Conservation (phyloP, 1,284 basidiomycete genomes). For the Amylostereum areolatum region DNA sequence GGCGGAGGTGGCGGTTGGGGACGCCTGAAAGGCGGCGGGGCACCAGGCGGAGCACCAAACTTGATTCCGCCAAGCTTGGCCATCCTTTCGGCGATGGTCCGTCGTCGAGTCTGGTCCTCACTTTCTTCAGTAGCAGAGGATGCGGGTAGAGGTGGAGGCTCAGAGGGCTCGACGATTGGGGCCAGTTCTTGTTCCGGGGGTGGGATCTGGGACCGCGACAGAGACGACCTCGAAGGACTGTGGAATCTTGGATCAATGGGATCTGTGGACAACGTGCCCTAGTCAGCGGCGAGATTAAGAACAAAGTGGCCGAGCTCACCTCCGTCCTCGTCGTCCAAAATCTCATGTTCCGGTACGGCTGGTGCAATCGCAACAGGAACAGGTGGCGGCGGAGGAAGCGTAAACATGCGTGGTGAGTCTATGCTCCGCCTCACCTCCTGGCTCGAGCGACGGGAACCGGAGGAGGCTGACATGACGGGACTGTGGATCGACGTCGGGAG, state of each 20-base stretch:
- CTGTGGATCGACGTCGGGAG: not conserved
- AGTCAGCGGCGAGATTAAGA: constrained; percentile 1
- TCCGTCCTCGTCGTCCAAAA: constrained; percentile 56
- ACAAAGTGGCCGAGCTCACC: constrained; percentile 31
- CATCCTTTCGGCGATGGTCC: constrained; percentile 74
- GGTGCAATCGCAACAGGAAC: not conserved
- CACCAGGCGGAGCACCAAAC: constrained; percentile 48
- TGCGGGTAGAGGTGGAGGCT: too few species aligned
- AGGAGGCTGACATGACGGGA: constrained; percentile 11
- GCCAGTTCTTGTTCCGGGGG: not conserved
- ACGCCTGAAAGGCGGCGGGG: constrained; percentile 26
- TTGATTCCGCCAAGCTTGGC: constrained; percentile 69
- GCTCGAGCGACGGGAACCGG: not conserved
- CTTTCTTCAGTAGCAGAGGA: constrained; percentile 30
- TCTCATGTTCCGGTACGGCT: constrained; percentile 27
- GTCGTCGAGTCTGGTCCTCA: constrained; percentile 42
- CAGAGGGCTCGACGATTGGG: not conserved
- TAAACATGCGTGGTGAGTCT: not conserved
- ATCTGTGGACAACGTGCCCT: constrained; percentile 32
- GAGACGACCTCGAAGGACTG: constrained; percentile 25
- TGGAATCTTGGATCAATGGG: constrained; percentile 62
- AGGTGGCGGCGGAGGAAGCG: not conserved
- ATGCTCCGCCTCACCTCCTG: not conserved
- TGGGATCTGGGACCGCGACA: not conserved
- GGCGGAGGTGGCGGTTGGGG: constrained; percentile 28